Evolutionary conservation across 2,329 filamentous ascomycete species (phyloP).

Genomic region (Cladosporium austrohemisphaericum): DNA sequence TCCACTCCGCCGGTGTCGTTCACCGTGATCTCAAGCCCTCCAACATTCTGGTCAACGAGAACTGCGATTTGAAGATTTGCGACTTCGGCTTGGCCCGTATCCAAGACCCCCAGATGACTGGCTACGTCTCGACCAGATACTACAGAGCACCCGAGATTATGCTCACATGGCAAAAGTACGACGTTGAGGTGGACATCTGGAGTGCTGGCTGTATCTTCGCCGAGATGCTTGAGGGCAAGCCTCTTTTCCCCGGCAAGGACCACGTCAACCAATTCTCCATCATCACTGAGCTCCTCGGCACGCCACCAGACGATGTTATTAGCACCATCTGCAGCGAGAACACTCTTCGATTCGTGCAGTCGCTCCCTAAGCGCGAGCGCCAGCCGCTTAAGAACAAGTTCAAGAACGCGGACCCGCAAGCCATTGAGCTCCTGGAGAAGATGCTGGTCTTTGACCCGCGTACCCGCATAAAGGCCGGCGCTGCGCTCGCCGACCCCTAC

Average conservation of each 20-base stretch:
- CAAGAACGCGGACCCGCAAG: slow-evolving; percentile 85
- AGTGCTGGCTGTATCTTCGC: slow-evolving; percentile 98
- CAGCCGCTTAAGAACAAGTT: slow-evolving; percentile 86
- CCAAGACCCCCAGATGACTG: slow-evolving; percentile 98
- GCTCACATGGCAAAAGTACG: slow-evolving; percentile 99
- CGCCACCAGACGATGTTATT: slow-evolving; percentile 96
- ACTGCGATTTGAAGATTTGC: slow-evolving; percentile 99
- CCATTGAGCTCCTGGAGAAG: slow-evolving; percentile 86
- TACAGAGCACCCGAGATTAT: slow-evolving; percentile 99
- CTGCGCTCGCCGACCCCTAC: slow-evolving; percentile 87
- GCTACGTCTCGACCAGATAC: slow-evolving; percentile 97
- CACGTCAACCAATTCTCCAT: slow-evolving; percentile 99
- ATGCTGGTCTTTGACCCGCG: slow-evolving; percentile 99
- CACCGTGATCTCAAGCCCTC: slow-evolving; percentile 97
- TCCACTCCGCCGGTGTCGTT: slow-evolving; percentile 95
- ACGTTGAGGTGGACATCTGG: slow-evolving; percentile 98
- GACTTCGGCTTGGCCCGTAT: slow-evolving; percentile 97
- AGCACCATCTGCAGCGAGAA: slow-evolving; percentile 98
- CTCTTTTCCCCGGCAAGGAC: slow-evolving; percentile 96
- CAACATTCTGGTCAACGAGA: slow-evolving; percentile 99
- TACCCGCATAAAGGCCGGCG: slow-evolving; percentile 82
- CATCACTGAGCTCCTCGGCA: slow-evolving; percentile 95
- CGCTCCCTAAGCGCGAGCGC: slow-evolving; percentile 87
- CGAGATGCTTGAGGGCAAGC: slow-evolving; percentile 98
- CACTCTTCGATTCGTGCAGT: slow-evolving; percentile 95